These are phyloP conservation scores for Perkinsela sp. DNA, from an alignment of 208 protist genomes.

Conservation along the genomic window DNA sequence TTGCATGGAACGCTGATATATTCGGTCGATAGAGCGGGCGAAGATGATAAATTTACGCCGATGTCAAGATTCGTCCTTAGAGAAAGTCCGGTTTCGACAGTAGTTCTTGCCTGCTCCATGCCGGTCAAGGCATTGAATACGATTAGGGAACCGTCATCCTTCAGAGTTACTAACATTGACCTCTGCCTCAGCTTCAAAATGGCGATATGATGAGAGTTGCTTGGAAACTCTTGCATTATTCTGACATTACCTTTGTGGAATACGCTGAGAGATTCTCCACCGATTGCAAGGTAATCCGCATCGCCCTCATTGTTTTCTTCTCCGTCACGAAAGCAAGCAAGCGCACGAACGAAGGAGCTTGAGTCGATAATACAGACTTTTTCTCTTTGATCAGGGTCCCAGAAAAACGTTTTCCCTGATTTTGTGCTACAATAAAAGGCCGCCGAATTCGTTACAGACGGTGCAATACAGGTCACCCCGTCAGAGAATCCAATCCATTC, in stretches of 20 bases:
- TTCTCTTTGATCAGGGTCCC: background rate
- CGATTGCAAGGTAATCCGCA: background rate
- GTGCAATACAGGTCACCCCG: background rate
- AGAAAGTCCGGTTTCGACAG: background rate
- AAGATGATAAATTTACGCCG: background rate
- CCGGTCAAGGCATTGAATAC: background rate
- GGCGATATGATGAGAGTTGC: background rate
- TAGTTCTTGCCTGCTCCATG: background rate
- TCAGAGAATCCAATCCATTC: background rate
- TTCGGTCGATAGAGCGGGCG: background rate
- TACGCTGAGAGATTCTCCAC: background rate
- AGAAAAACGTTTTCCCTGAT: background rate
- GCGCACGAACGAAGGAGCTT: background rate
- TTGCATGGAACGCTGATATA: background rate
- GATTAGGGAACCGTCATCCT: background rate
- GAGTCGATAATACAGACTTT: background rate
- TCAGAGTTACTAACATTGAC: background rate
- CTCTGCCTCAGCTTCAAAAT: background rate
- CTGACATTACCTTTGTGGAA: background rate
- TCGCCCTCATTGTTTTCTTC: background rate
- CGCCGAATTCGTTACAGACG: background rate
- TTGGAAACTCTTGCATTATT: background rate
- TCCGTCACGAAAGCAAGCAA: background rate
- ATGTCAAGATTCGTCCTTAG: background rate
- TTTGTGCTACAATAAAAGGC: background rate